Base-by-base conservation (phyloP, 495 filamentous ascomycete species). In the Lophiostoma macrostomum region DNA sequence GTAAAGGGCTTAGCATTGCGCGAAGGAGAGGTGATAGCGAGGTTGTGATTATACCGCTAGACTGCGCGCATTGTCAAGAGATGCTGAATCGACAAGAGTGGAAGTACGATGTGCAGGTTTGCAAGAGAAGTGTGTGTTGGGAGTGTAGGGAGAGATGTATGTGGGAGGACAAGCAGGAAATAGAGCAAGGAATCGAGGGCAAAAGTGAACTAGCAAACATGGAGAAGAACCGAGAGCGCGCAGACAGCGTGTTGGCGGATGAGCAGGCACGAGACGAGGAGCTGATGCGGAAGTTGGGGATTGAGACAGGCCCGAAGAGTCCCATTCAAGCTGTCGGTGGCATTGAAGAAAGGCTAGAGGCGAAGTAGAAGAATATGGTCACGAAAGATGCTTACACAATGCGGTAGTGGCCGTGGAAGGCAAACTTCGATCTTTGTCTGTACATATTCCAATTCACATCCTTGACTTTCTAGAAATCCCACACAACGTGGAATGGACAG, bases 101-200 rank as follows among this genome's bases (percentile, higher is more conserved):
- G 55, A 58, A 58, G 32, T 58, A 58, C 30, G 55, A 58, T 35
- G 42, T 58, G 13, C 47, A 36, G 35, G 40, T 58, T 31, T 58
- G 55, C 23, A 53, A 52, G 48, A 31, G 55, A 14, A 25, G 40
- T 3, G 55, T 58, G 6, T 58, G 55, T 22, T 58, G 55, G 55
- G 48, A 58, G 22, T 58, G 55, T 34, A 40, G 27, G 32, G 47
- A 58, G 39, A 1, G 55, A 28, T 58, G 55, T 28, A 16, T 23
- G 31, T 58, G 55, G 55, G 55, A 58, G 28, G 32, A 29, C 4
- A 19, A 8, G 10, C 22, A 31, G 31, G 14, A 43, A 13, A 22
- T 5, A 19, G 36, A 41, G 18, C 18, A 20, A 22, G 22, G 19
- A 31, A 27, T 11, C n/a, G 43, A 49, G 14, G 6, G 7, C 2